These are phyloP conservation scores for Clarireedia hainanense DNA, from an alignment of 2,329 filamentous ascomycete species.

Conservation along the genomic window DNA sequence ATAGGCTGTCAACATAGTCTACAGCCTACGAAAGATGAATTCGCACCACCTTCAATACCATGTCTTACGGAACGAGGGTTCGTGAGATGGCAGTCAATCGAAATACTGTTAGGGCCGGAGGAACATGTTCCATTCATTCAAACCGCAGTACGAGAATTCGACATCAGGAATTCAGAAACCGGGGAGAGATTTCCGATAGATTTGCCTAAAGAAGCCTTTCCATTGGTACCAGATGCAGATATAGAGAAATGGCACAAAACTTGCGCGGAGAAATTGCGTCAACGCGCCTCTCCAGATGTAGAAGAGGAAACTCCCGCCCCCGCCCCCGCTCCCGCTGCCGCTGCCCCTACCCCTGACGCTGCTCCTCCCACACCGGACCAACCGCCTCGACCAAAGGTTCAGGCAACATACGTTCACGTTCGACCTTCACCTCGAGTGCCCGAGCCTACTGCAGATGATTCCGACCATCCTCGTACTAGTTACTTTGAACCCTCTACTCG, in stretches of 20 bases:
- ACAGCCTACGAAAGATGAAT: constrained; percentile 64
- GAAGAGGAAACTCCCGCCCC: constrained; percentile 23
- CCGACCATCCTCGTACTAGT: neutral
- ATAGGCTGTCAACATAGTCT: constrained; percentile 85
- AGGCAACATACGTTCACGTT: constrained; percentile 24
- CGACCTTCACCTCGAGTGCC: constrained; percentile 12
- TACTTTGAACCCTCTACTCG: constrained; percentile 9
- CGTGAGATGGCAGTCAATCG: constrained; percentile 87
- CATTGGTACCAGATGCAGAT: constrained; percentile 63
- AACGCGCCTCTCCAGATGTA: constrained; percentile 40
- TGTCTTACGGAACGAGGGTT: constrained; percentile 79
- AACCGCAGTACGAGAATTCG: constrained; percentile 69
- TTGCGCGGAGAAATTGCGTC: constrained; percentile 62
- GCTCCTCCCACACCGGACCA: constrained; percentile 12
- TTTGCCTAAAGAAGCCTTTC: constrained; percentile 57
- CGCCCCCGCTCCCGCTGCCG: no score
- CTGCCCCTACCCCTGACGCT: no score
- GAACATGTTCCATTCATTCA: constrained; percentile 82
- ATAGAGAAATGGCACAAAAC: constrained; percentile 80
- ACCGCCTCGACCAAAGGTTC: constrained; percentile 24
- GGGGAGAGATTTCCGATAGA: constrained; percentile 57
- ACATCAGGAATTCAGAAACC: constrained; percentile 66
- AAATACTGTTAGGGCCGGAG: constrained; percentile 78
- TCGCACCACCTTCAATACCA: constrained; percentile 68
- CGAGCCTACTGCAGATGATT: constrained; percentile 1